Percentiles rank a stretch among this genome's conserved stretches.
Evolutionary conservation across 169 alveolate species (phyloP).

Genomic region (Eimeria tenella): DNA sequence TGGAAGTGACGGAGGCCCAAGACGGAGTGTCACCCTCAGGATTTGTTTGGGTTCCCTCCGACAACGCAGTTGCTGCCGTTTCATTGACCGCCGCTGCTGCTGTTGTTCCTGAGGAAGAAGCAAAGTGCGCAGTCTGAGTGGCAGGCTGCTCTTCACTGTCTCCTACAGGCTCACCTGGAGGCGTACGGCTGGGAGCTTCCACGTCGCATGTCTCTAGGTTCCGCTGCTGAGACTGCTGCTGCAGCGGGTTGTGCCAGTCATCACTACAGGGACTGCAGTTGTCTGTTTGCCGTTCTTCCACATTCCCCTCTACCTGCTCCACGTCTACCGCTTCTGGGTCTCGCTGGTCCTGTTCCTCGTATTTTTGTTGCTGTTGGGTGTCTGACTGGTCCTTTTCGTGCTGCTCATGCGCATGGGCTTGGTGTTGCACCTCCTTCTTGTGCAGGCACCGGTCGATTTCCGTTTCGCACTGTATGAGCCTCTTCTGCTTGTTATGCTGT

Average conservation of each 20-base stretch:
- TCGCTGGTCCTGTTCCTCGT: constrained; percentile 33
- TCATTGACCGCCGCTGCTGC: constrained; percentile 49
- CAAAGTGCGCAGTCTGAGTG: not conserved
- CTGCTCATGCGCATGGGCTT: constrained; percentile 9
- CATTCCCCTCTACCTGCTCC: not conserved
- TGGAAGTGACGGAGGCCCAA: constrained; percentile 63
- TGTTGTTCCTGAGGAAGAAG: constrained; percentile 40
- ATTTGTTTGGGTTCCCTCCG: constrained; percentile 5
- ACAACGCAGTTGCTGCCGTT: constrained; percentile 51
- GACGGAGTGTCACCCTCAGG: constrained; percentile 54
- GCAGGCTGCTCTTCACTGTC: not conserved
- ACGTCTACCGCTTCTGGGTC: not conserved
- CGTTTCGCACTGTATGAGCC: constrained; percentile 49
- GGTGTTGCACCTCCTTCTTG: constrained; percentile 32
- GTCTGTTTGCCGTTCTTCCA: constrained; percentile 15
- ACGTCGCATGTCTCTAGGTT: not conserved
- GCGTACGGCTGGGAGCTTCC: not conserved
- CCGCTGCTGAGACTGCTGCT: constrained; percentile 34
- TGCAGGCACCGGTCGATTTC: constrained; percentile 37
- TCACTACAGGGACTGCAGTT: not conserved
- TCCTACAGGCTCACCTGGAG: not conserved
- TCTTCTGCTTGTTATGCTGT: constrained; percentile 63
- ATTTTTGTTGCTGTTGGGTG: not conserved
- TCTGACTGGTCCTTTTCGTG: not conserved
- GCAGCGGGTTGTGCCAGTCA: not conserved